Conservation (phyloP, 2,329 filamentous ascomycete species). For the Fusarium sarcochroum region DNA sequence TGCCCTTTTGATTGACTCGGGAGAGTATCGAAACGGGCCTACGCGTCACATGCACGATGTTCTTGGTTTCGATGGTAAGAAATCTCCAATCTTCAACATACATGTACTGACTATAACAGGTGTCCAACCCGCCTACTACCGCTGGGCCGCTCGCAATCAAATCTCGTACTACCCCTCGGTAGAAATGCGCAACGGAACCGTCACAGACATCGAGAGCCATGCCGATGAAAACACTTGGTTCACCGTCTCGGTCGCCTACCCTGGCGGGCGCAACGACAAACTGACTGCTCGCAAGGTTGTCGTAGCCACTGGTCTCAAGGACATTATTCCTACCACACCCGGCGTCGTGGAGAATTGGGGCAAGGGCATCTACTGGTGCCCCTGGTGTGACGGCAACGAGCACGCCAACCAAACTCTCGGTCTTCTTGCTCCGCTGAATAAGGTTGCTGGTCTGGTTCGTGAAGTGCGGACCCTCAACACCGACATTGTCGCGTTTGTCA, state of each 20-base stretch:
- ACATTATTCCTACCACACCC: conserved; percentile 68
- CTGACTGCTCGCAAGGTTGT: conserved; percentile 68
- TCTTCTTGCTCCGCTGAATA: conserved; percentile 62
- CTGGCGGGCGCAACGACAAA: conserved; percentile 40
- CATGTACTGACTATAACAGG: conserved; percentile 55
- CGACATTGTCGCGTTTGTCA: conserved; percentile 70
- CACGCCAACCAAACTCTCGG: conserved; percentile 71
- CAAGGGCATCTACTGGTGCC: conserved; percentile 73
- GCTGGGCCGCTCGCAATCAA: conserved; percentile 66
- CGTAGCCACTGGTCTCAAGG: conserved; percentile 69
- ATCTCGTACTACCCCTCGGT: conserved; percentile 66
- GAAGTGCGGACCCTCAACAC: conserved; percentile 69
- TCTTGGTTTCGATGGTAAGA: conserved; percentile 70
- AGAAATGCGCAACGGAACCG: conserved; percentile 65
- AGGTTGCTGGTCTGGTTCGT: conserved; percentile 61
- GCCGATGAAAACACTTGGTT: conserved; percentile 61
- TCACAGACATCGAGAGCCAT: conserved; percentile 58
- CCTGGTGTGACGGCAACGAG: conserved; percentile 75
- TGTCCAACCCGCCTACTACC: conserved; percentile 67
- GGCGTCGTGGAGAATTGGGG: conserved; percentile 70
- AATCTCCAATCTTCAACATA: rapidly evolving
- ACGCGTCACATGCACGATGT: conserved; percentile 74
- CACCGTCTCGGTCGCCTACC: conserved; percentile 52
- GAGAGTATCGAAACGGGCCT: conserved; percentile 68
- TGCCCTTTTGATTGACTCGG: conserved; percentile 70